Conservation (phyloP, 1,284 basidiomycete genomes). For the Sanghuangporus weigelae region DNA sequence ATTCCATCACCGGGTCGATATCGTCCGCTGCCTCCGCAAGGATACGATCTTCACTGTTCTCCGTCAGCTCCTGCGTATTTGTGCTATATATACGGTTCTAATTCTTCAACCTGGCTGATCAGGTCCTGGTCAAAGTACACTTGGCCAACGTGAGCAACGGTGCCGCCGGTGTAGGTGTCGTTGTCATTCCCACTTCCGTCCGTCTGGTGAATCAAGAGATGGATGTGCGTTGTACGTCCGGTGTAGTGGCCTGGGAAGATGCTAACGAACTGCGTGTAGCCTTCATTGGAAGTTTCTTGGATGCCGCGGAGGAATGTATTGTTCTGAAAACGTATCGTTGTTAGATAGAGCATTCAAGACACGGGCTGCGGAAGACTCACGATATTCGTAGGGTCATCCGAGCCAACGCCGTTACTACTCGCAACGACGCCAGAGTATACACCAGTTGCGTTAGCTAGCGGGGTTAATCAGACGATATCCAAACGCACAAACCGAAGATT, state of each 20-base stretch:
- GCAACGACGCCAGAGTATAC: slow-evolving; percentile 8
- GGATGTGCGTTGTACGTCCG: not conserved
- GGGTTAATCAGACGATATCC: not conserved
- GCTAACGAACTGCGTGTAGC: slow-evolving; percentile 2
- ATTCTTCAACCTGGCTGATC: not conserved
- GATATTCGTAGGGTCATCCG: not conserved
- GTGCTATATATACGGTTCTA: not conserved
- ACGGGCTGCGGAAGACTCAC: not conserved
- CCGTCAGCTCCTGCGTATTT: slow-evolving; percentile 4
- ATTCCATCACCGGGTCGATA: slow-evolving; percentile 8
- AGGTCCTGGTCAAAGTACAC: slow-evolving; percentile 9
- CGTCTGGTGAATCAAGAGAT: slow-evolving; percentile 7
- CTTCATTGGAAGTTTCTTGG: not conserved
- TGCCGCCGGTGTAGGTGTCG: slow-evolving; percentile 2
- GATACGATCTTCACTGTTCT: not conserved
- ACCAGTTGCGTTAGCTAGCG: slow-evolving; percentile 5
- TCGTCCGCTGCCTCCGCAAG: not conserved
- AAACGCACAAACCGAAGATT: not conserved
- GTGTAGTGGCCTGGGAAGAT: slow-evolving; percentile 10
- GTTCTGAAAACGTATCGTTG: not conserved
- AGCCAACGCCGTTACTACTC: slow-evolving; percentile 1
- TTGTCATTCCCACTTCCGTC: slow-evolving; percentile 3
- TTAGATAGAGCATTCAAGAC: not conserved
- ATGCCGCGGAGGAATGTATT: slow-evolving; percentile 7
- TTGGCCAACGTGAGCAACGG: slow-evolving; percentile 4